Evolutionary conservation across 1,284 basidiomycete genomes (phyloP).

Genomic region (Phellinidium pouzarii): DNA sequence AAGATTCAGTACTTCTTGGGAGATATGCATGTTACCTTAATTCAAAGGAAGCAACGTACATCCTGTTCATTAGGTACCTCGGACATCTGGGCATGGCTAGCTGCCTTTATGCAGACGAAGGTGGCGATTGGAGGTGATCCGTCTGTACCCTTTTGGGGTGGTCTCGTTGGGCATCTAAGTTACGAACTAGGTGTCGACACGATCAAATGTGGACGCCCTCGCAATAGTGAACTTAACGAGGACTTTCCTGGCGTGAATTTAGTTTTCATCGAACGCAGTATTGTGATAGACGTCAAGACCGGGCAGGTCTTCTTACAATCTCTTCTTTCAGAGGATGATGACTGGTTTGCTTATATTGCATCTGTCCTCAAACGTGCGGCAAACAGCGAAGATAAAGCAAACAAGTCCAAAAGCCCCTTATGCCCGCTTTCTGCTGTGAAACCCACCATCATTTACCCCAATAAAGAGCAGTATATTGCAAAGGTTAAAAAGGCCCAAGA

Average conservation of each 20-base stretch:
- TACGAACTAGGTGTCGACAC: slow-evolving; percentile 68
- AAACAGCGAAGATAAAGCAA: slow-evolving; percentile 9
- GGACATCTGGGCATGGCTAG: slow-evolving; percentile 68
- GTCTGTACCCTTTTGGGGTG: slow-evolving; percentile 72
- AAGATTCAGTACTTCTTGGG: slow-evolving; percentile 54
- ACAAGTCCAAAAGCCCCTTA: slow-evolving; percentile 18
- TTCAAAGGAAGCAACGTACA: slow-evolving; percentile 17
- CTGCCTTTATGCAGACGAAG: slow-evolving; percentile 52
- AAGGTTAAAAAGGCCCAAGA: slow-evolving; percentile 73
- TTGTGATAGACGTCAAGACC: slow-evolving; percentile 54
- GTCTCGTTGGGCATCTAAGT: slow-evolving; percentile 62
- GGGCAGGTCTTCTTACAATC: slow-evolving; percentile 56
- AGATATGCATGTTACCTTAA: slow-evolving; percentile 35
- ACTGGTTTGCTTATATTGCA: slow-evolving; percentile 47
- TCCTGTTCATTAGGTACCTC: slow-evolving; percentile 31
- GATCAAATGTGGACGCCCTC: slow-evolving; percentile 28
- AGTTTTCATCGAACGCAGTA: slow-evolving; percentile 67
- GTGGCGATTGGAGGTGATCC: slow-evolving; percentile 40
- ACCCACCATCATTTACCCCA: slow-evolving; percentile 30
- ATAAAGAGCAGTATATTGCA: slow-evolving; percentile 57
- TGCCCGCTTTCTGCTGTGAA: slow-evolving; percentile 24
- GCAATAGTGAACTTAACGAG: slow-evolving; percentile 18
- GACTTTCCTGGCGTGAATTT: slow-evolving; percentile 65
- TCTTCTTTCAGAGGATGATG: slow-evolving; percentile 46
- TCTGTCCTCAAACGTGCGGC: slow-evolving; percentile 23